A percentile compares a stretch with the other conserved stretches of the same genome.
Evolutionary conservation across 2,329 filamentous ascomycete species (phyloP).

Genomic region (Aureobasidium sp.): DNA sequence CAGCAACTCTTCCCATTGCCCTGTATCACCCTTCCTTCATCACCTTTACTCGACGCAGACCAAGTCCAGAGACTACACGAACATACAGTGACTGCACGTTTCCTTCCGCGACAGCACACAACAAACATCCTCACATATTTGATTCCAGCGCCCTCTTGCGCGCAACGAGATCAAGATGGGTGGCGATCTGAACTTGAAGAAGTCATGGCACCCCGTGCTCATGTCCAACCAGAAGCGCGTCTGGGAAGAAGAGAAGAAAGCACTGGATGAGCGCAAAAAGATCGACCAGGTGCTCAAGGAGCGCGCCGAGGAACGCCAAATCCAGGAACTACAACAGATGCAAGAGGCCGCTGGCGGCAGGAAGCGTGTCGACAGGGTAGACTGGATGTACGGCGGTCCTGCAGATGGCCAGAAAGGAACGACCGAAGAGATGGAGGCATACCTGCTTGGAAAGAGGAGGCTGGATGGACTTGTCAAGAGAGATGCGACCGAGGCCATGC

Average conservation of each 20-base stretch:
- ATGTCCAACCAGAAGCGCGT: conserved; percentile 86
- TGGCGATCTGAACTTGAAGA: conserved; percentile 90
- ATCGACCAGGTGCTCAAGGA: conserved; percentile 89
- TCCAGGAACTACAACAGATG: conserved; percentile 84
- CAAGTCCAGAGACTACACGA: neutral
- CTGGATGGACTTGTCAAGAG: conserved; percentile 84
- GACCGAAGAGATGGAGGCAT: conserved; percentile 86
- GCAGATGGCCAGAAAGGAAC: conserved; percentile 67
- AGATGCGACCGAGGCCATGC: conserved; percentile 68
- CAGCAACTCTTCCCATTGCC: neutral
- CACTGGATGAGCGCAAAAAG: conserved; percentile 88
- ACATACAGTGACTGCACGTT: neutral
- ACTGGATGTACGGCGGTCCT: conserved; percentile 97
- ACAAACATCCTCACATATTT: conserved; percentile 23
- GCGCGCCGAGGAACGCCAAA: conserved; percentile 83
- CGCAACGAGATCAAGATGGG: conserved; percentile 58
- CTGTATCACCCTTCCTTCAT: neutral
- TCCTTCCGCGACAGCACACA: too few species aligned
- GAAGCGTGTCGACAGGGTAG: conserved; percentile 74
- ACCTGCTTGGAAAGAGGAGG: conserved; percentile 82
- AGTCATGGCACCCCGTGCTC: conserved; percentile 84
- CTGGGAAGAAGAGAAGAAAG: conserved; percentile 86
- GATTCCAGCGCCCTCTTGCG: conserved; percentile 14
- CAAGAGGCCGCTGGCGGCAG: conserved; percentile 82
- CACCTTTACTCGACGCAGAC: neutral